Percentiles rank a stretch among this genome's conserved stretches.
Conservation (phyloP, 2,329 filamentous ascomycete species). For the Bertia moriformis region DNA sequence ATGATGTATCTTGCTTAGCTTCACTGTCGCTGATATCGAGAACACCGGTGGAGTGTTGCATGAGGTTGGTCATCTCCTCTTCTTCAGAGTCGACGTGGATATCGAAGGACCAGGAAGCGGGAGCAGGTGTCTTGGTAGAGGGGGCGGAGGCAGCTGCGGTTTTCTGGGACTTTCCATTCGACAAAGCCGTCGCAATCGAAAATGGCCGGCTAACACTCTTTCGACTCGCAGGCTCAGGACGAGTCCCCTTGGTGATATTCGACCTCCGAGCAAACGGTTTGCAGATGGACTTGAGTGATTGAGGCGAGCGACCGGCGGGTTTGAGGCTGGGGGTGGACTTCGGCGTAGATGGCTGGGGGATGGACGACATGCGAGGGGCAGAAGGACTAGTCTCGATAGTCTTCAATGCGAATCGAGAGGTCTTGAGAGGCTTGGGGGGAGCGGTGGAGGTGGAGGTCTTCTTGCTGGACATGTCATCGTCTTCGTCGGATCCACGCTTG, state of each 20-base stretch:
- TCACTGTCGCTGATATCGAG: constrained; percentile 1
- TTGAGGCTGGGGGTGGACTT: not conserved
- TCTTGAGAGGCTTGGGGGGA: constrained; percentile 1
- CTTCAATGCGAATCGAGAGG: not conserved
- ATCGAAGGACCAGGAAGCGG: not conserved
- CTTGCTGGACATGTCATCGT: not conserved
- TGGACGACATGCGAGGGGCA: not conserved
- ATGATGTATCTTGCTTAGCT: not conserved
- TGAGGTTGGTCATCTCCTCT: constrained; percentile 1
- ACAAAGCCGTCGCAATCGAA: not conserved
- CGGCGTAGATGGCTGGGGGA: not conserved
- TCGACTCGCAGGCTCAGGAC: not conserved
- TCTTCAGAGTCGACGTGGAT: constrained; percentile 1
- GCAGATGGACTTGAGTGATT: not conserved
- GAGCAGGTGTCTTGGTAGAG: not conserved
- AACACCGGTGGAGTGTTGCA: constrained; percentile 1
- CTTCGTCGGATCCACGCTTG: not conserved
- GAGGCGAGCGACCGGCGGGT: not conserved
- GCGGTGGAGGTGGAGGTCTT: not conserved
- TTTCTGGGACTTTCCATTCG: not conserved
- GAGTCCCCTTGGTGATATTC: not conserved
- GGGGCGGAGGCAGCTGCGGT: no score
- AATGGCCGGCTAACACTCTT: not conserved
- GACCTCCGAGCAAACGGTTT: not conserved
- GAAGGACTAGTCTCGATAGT: not conserved